Evolutionary conservation across 768 basidiomycete genomes (phyloP), one percentile per base, ranked within the genome.

Genomic region (Podaxis sp.): DNA sequence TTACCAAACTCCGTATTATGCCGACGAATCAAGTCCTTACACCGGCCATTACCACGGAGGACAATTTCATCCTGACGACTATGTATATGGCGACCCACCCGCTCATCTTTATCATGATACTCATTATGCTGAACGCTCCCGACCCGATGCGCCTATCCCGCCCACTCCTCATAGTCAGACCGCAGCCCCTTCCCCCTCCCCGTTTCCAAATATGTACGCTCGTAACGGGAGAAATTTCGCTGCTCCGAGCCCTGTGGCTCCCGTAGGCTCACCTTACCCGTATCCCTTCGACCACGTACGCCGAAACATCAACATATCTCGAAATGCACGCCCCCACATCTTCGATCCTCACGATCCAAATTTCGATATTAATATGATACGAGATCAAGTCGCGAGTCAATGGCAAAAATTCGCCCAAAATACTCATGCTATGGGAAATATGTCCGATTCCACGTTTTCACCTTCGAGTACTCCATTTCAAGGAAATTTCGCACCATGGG

Each of bases 381-480:
- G 87, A 65, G 87, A 89, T 67, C 88, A 91, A 68, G 75, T 90
- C n/a, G 84, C 84, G 1, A 78, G 84, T 40, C 91, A 92, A 72
- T 89, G 87, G 86, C 89, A 90, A 70, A 84, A 90, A 65, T 92
- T 87, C 65, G 89, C 91, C 2, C 82, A 89, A 68, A 92, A 90
- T 67, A 83, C 87, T 17, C 84, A 80, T 39, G 82, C 79, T 8
- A 75, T 79, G 38, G 83, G 80, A 8, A 77, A 79, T 44, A 76
- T 87, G 68, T 83, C 84, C 3, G 90, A 92, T 66, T 90, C 90
- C 26, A 90, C 89, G 0, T 85, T 92, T 67, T 91, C 90, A 0
- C 91, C 90, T 4, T 84, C 89, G 0, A 75, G 86, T 30, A 90
- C 90, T 36, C 92, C 92, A 0, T 92, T 86, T 77, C 88, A 84